Evolutionary conservation across 257 asterid species (phyloP).

Genomic region (Plantago major): DNA sequence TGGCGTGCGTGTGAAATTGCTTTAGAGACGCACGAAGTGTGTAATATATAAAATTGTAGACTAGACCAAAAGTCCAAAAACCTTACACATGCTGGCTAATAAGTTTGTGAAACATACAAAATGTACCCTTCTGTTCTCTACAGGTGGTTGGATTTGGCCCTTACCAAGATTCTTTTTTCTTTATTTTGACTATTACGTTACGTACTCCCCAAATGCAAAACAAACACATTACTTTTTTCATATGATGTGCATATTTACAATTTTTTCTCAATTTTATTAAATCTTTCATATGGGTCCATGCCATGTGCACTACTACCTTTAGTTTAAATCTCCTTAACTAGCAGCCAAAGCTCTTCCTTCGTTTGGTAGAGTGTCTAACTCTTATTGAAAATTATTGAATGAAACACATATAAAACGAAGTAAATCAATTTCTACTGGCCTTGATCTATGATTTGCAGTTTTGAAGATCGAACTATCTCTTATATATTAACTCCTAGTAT

Average conservation of each 20-base stretch:
- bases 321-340: constrained; percentile 26
- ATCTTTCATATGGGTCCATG: constrained; percentile 31
- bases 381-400: too few species aligned
- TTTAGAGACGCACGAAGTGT: constrained; percentile 29
- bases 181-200: not conserved
- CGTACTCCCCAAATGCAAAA: constrained; percentile 13
- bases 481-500: too few species aligned
- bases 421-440: too few species aligned
- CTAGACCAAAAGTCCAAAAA: constrained; percentile 19
- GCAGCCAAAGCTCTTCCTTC: constrained; percentile 23
- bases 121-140: constrained; percentile 14
- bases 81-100: constrained; percentile 40
- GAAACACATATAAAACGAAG: too few species aligned
- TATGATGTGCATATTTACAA: constrained; percentile 17
- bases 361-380: too few species aligned
- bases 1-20: constrained; percentile 38
- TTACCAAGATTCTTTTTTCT: constrained; percentile 24
- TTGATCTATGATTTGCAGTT: too few species aligned
- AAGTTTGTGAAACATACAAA: not conserved
- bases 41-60: constrained; percentile 18
- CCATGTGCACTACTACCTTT: constrained; percentile 47
- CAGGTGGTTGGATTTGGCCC: constrained; percentile 34
- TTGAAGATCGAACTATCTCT: too few species aligned
- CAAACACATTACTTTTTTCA: too few species aligned
- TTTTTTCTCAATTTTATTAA: constrained; percentile 14